These are phyloP conservation scores for Drosera capensis DNA, from an alignment of 148 eudicot genomes.

Conservation along the genomic window DNA sequence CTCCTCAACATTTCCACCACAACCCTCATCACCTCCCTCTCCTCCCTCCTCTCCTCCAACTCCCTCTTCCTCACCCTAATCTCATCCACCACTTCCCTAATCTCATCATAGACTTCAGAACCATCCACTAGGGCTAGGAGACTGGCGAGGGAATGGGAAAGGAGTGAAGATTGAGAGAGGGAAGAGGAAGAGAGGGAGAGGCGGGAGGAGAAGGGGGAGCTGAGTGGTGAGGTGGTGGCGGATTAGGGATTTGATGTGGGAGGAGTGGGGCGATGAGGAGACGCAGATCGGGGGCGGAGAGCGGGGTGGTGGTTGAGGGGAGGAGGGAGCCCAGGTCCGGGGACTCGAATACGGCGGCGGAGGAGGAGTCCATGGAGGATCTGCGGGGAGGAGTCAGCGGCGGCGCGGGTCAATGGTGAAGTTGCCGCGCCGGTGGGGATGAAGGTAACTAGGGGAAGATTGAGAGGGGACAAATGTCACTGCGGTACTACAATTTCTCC, in stretches of 20 bases:
- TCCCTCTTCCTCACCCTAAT: slow-evolving; percentile 25
- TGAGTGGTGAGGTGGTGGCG: slow-evolving; percentile 46
- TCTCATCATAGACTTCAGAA: slow-evolving; percentile 19
- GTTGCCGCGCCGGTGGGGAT: no score
- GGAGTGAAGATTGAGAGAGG: slow-evolving; percentile 19
- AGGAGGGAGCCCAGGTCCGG: no score
- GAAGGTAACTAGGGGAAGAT: no score
- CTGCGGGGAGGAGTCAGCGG: no score
- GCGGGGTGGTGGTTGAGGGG: no score
- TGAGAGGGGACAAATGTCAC: no score
- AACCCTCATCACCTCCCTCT: slow-evolving; percentile 26
- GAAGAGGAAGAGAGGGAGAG: slow-evolving; percentile 45
- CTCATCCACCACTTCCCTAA: slow-evolving; percentile 21
- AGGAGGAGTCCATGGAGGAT: no score
- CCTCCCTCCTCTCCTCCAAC: slow-evolving; percentile 36
- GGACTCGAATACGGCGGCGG: no score
- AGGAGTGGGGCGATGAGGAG: slow-evolving; percentile 66
- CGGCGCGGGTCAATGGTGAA: no score
- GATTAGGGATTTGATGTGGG: slow-evolving; percentile 61
- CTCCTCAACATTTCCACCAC: slow-evolving; percentile 28
- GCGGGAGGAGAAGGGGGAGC: slow-evolving; percentile 43
- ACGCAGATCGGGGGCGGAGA: slow-evolving; percentile 90
- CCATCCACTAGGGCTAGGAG: slow-evolving; percentile 23
- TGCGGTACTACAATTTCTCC: no score
- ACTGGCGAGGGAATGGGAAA: slow-evolving; percentile 24